Base-by-base conservation (phyloP, 176 grass and related monocot species). In the Calamus simplicifolius region DNA sequence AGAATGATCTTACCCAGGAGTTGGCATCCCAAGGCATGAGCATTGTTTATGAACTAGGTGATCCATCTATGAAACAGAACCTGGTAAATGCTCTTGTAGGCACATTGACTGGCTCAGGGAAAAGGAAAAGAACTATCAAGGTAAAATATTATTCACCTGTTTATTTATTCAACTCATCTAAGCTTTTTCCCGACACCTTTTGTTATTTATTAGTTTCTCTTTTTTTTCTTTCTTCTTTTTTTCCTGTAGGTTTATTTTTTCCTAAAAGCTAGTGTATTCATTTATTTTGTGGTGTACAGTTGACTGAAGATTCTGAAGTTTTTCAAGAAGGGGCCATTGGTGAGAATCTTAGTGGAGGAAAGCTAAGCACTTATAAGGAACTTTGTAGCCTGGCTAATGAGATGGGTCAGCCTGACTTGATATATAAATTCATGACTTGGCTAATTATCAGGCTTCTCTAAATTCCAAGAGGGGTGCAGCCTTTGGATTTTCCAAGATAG, bases 351-450 rank as follows among this genome's bases (percentile, higher is more conserved):
- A 73, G 71, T 23, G 91, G 91, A 62, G 91, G 86, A 64, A 96
- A 90, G 58, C 63, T 96, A 73, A 90, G 86, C 83, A 90, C 91
- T 56, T 90, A 96, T 51, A 96, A 90, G 70, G 91, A 96, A 71
- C 77, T 96, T 17, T 96, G 91, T 49, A 85, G 81, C 67, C 80
- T 96, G 61, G 91, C 91, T 59, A 90, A 90, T 74, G 91, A 96
- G 68, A 90, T 96, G 91, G 91, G 91, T 29, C 86, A 96, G 61
- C 86, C 91, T 69, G 91, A 96, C 71, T 86, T 96, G 57, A 90
- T 96, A 79, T 96, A 96, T 73, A 96, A 90, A 74, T 96, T 96
- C 72, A 96, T 96, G 91, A 96, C 83, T 72, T 96, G 51, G 91
- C 86, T 66, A 96, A 96, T 62, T 96, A 96, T 78, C 91, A 96